Conservation (phyloP, 345 rosid genomes). For the Crucihimalaya himalaica region DNA sequence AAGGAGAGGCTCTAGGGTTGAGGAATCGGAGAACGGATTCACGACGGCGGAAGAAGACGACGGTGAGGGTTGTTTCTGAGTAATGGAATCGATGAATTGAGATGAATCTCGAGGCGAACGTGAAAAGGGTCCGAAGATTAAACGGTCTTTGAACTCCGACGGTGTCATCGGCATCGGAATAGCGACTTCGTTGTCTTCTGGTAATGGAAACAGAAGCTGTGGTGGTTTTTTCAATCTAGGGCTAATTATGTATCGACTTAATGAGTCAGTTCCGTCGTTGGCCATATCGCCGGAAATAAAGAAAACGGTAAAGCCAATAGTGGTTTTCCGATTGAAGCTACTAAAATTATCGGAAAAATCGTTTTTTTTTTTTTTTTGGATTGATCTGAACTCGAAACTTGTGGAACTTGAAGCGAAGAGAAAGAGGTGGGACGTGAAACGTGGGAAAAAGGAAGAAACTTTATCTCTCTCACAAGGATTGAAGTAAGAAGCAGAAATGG, state of each 20-base stretch:
- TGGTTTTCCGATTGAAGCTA: not conserved
- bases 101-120: slow-evolving; percentile 48
- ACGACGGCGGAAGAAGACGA: slow-evolving; percentile 26
- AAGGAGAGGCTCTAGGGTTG: slow-evolving; percentile 33
- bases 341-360: not conserved
- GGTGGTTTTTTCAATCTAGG: slow-evolving; percentile 45
- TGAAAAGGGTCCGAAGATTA: slow-evolving; percentile 76
- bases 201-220: slow-evolving; percentile 59
- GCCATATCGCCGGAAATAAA: slow-evolving; percentile 33
- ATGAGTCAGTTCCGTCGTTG: slow-evolving; percentile 49
- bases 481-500: slow-evolving; percentile 35
- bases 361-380: not conserved
- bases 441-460: slow-evolving; percentile 23
- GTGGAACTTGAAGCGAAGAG: not conserved
- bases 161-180: slow-evolving; percentile 61
- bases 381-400: not conserved
- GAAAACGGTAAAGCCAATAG: not conserved
- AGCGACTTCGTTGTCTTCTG: slow-evolving; percentile 65
- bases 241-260: slow-evolving; percentile 47
- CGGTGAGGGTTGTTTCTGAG: slow-evolving; percentile 43
- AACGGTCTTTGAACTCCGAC: slow-evolving; percentile 74
- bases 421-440: slow-evolving; percentile 24
- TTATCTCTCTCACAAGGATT: not conserved
- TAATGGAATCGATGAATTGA: slow-evolving; percentile 55
- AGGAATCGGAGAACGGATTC: slow-evolving; percentile 25